Conservation (phyloP, 2,329 filamentous ascomycete genomes). For the Alternaria viburni region DNA sequence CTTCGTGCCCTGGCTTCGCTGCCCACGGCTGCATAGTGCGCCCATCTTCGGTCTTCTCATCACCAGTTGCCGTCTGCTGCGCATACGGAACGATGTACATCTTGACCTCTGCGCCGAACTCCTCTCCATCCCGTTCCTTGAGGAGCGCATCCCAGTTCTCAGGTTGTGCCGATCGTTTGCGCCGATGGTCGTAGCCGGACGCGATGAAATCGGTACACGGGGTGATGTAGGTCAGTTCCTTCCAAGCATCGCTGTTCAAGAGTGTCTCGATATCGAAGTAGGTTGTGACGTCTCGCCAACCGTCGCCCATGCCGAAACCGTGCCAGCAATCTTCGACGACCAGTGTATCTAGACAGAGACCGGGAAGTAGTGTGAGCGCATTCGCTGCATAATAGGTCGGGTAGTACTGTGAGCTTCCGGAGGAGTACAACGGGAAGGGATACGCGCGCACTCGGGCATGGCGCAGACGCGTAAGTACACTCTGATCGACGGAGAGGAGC, state of each 20-base stretch:
- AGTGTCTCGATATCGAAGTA: slow-evolving; percentile 44
- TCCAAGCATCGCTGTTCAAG: slow-evolving; percentile 43
- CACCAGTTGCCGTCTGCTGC: slow-evolving; percentile 17
- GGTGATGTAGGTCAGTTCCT: slow-evolving; percentile 39
- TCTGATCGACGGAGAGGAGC: slow-evolving; percentile 38
- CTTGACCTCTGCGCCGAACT: slow-evolving; percentile 37
- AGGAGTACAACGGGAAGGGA: slow-evolving; percentile 41
- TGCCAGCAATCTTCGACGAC: slow-evolving; percentile 46
- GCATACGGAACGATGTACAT: slow-evolving; percentile 41
- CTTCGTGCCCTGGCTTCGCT: slow-evolving; percentile 38
- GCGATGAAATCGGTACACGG: slow-evolving; percentile 45
- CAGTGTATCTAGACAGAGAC: slow-evolving; percentile 40
- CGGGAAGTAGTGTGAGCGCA: slow-evolving; percentile 40
- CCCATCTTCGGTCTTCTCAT: slow-evolving; percentile 22
- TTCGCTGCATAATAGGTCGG: slow-evolving; percentile 41
- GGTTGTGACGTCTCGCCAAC: slow-evolving; percentile 44
- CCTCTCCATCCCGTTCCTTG: slow-evolving; percentile 38
- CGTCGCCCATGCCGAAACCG: slow-evolving; percentile 41
- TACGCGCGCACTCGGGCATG: slow-evolving; percentile 40
- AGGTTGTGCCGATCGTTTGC: slow-evolving; percentile 37
- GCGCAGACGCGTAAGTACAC: slow-evolving; percentile 40
- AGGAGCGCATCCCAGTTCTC: slow-evolving; percentile 39
- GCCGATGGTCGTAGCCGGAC: slow-evolving; percentile 40
- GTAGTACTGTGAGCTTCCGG: slow-evolving; percentile 35
- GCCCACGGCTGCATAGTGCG: slow-evolving; percentile 36